Percentiles rank a stretch among this genome's conserved stretches.
These are phyloP conservation scores for Yamadazyma akitaensis DNA, from an alignment of 805 yeast species.

Conservation along the genomic window DNA sequence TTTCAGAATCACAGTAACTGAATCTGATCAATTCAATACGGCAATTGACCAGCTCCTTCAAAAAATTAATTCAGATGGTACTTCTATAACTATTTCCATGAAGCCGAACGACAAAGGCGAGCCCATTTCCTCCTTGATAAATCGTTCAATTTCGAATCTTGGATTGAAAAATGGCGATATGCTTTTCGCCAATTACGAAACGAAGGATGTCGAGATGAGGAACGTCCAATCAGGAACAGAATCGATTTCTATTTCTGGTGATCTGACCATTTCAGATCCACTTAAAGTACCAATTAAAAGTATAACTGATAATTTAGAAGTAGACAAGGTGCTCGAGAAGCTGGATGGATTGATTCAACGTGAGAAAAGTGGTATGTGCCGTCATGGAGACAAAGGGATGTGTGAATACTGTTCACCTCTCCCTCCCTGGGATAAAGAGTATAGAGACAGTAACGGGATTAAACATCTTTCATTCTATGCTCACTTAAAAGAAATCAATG, in stretches of 20 bases:
- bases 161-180: conserved; percentile 59
- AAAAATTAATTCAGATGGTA: conserved; percentile 21
- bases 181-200: conserved; percentile 41
- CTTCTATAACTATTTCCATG: conserved; percentile 38
- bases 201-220: not conserved
- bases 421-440: conserved; percentile 89
- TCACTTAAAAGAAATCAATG: conserved; percentile 67
- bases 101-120: conserved; percentile 45
- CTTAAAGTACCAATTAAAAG: conserved; percentile 1
- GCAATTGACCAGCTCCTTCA: conserved; percentile 40
- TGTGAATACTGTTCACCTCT: conserved; percentile 95
- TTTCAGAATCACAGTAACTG: conserved; percentile 59
- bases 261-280: not conserved
- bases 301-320: conserved; percentile 48
- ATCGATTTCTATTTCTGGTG: conserved; percentile 5
- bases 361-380: conserved; percentile 59
- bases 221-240: conserved; percentile 8
- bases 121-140: conserved; percentile 33
- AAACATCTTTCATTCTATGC: conserved; percentile 90
- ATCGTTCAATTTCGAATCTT: conserved; percentile 38
- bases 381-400: conserved; percentile 93
- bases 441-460: conserved; percentile 69
- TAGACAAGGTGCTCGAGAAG: conserved; percentile 65
- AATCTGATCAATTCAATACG: conserved; percentile 38
- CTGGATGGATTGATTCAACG: conserved; percentile 74